phyloP scores from a whole-genome alignment of 2,329 filamentous ascomycete genomes.

The Colletotrichum magnum region DNA sequence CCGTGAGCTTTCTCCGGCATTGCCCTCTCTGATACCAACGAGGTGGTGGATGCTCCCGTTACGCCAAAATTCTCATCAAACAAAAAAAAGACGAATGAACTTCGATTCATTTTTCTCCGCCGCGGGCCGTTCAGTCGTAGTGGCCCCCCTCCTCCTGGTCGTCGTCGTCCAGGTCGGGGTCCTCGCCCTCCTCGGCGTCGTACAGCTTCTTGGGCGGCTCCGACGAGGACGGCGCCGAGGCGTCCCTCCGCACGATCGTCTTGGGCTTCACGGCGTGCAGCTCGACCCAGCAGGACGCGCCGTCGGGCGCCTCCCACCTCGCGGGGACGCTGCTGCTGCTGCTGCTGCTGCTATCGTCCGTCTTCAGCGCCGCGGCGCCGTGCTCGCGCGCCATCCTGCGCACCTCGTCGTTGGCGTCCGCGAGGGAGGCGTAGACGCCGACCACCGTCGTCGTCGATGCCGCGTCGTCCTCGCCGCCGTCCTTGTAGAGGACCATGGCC shows the following conservation, averaged over 20 bases:
- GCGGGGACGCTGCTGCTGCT: conserved; percentile 47
- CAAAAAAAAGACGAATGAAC: not conserved
- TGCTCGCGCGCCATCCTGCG: conserved; percentile 47
- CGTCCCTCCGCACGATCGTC: conserved; percentile 32
- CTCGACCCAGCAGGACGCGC: conserved; percentile 55
- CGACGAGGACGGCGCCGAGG: conserved; percentile 19
- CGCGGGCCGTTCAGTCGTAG: conserved; percentile 14
- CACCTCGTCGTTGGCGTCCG: conserved; percentile 54
- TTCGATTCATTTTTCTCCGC: not conserved
- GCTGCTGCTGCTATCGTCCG: conserved; percentile 24
- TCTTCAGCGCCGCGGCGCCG: conserved; percentile 36
- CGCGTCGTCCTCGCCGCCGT: conserved; percentile 42
- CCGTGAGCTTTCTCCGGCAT: not conserved
- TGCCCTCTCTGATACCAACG: not conserved
- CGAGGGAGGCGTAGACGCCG: conserved; percentile 51
- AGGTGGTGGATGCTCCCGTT: not conserved
- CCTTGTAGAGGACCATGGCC: conserved; percentile 51
- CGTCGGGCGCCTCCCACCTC: conserved; percentile 54
- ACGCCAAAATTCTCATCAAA: not conserved
- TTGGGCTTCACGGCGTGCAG: conserved; percentile 48
- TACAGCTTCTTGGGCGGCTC: conserved; percentile 47
- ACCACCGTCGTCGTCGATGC: conserved; percentile 44
- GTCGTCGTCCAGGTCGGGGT: conserved; percentile 47
- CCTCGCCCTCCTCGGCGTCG: conserved; percentile 52
- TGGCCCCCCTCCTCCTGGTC: conserved; percentile 43